Base-by-base conservation (phyloP, 2,329 filamentous ascomycete species). In the Albifimbria verrucaria region DNA sequence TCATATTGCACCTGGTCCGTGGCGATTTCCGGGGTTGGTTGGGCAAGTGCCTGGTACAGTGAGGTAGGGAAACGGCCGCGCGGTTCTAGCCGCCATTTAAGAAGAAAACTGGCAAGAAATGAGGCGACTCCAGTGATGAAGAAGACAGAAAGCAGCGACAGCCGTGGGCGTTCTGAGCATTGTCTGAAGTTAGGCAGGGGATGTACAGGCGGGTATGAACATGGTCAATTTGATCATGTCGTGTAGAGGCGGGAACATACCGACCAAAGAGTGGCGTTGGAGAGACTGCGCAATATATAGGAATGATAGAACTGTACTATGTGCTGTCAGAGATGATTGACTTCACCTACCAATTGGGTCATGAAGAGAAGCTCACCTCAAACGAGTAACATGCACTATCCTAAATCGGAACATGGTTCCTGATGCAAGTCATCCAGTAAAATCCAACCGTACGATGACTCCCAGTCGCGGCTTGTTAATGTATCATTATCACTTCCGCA, bases 301-400 rank as follows among this genome's bases (percentile, higher is more conserved):
- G 62, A 81, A 79, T 3, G 77, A 79, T 45, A 69, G 60, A 15
- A 77, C 60, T 55, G 76, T 73, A 61, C 78, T 81, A n/a, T n/a
- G 12, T 17, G 18, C 15, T 39, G 32, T 39, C 15, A 39, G 32
- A 5, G 18, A 39, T 12, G 4, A n/a, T 39, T 15, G 12, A 39
- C 18, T 4, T 15, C 32, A 6, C 11, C 6, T 17, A 17, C 12
- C 18, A 12, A 9, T 39, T n/a, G 32, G 18, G 11, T 15, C 26
- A 4, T n/a, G 32, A n/a, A n/a, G n/a, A n/a, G 32, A 39, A 39
- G 26, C 26, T 39, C 12, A 39, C 32, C 32, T 39, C 5, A 39
- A n/a, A n/a, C 32, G 12, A 6, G 32, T n/a, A 39, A 39, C 18
- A 5, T 39, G 32, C 18, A 12, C 32, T 39, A 39, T n/a, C 32